phyloP scores from a whole-genome alignment of 179 eudicot species.

The Monotropa hypopitys region DNA sequence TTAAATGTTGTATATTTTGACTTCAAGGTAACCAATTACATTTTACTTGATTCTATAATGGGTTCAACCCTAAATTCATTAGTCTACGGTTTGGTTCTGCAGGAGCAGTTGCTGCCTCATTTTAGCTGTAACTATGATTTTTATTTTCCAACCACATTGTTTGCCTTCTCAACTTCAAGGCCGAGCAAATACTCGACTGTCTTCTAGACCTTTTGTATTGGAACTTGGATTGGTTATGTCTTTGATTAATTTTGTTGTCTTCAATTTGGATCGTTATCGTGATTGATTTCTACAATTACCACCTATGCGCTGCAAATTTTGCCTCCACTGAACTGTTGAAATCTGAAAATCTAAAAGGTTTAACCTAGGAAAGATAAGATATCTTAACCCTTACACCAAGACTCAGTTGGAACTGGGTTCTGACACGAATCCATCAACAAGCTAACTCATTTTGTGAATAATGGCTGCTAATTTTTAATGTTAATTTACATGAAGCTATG shows the following conservation, averaged over 20 bases:
- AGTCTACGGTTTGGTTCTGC: neutral
- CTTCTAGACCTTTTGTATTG: neutral
- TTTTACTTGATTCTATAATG: neutral
- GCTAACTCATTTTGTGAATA: neutral
- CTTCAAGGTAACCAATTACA: neutral
- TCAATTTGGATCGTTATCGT: neutral
- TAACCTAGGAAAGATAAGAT: neutral
- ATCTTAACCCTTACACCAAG: neutral
- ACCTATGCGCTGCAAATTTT: neutral
- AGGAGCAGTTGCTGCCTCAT: neutral
- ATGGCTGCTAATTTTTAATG: neutral
- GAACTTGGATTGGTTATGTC: neutral
- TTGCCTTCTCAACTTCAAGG: neutral
- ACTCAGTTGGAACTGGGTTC: neutral
- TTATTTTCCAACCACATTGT: neutral
- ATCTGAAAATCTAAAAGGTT: neutral
- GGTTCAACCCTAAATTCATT: neutral
- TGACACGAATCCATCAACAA: neutral
- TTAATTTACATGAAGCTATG: neutral
- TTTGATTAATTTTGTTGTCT: neutral
- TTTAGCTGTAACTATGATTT: neutral
- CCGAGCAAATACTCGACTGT: neutral
- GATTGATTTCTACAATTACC: neutral
- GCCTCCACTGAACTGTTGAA: neutral
- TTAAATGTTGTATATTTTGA: neutral